Evolutionary conservation across 225 moss, liverwort and hornwort species (phyloP).

Genomic region (Straminergon stramineum): DNA sequence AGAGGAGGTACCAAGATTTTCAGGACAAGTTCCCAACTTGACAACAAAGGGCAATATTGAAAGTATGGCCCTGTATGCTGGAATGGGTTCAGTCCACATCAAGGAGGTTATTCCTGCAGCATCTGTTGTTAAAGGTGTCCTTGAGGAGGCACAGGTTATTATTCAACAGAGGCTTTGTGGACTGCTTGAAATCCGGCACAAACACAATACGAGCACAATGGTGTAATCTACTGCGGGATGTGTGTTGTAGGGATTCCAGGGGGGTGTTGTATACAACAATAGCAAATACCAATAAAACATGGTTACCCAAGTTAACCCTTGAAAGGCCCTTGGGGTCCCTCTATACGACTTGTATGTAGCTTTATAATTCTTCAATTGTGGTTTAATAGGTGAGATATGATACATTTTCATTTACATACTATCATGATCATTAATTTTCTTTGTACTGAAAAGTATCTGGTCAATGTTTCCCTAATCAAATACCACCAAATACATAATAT

Average conservation of each 20-base stretch:
- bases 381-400: too few species aligned
- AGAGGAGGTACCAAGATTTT: slow-evolving; percentile 53
- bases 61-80: slow-evolving; percentile 82
- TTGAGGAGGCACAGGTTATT: slow-evolving; percentile 65
- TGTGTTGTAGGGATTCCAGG: not conserved
- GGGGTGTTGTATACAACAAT: too few species aligned
- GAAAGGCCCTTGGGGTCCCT: too few species aligned
- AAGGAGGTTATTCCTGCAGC: slow-evolving; percentile 59
- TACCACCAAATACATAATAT: too few species aligned
- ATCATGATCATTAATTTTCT: too few species aligned
- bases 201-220: slow-evolving; percentile 7
- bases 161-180: slow-evolving; percentile 29
- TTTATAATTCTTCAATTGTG: too few species aligned
- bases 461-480: too few species aligned
- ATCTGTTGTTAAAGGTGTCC: slow-evolving; percentile 38
- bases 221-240: not conserved
- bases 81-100: slow-evolving; percentile 49
- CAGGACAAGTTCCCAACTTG: slow-evolving; percentile 81
- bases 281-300: not conserved
- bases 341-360: too few species aligned
- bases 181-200: slow-evolving; percentile 12
- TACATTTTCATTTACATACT: too few species aligned
- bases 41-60: slow-evolving; percentile 58
- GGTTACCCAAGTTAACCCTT: not conserved
- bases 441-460: too few species aligned